Conservation (phyloP, 2,329 filamentous ascomycete species). For the Nemania abortiva region DNA sequence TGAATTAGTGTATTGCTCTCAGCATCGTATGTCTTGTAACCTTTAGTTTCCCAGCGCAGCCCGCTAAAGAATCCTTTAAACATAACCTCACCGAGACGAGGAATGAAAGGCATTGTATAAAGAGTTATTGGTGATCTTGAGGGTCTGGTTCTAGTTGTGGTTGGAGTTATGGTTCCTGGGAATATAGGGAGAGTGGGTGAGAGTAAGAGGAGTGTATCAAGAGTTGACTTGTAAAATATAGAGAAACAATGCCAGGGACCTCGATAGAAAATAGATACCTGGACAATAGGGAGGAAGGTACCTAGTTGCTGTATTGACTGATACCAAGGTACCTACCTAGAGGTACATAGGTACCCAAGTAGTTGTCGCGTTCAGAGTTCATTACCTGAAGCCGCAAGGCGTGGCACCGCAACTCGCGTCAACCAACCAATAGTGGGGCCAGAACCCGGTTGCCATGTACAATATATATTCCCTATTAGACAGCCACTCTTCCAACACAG, state of each 20-base stretch:
- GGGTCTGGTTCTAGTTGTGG: no score
- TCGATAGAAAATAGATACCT: background rate
- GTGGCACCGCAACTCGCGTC: no score
- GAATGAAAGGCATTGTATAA: background rate
- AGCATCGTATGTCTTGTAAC: slow-evolving; percentile 5
- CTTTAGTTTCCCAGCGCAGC: slow-evolving; percentile 26
- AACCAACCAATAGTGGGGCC: no score
- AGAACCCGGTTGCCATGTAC: no score
- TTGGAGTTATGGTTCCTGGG: no score
- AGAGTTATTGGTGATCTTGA: background rate
- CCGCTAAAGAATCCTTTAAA: slow-evolving; percentile 8
- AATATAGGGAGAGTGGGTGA: no score
- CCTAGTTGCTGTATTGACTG: background rate
- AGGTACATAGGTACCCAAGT: background rate
- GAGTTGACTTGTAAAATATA: background rate
- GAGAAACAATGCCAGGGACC: background rate
- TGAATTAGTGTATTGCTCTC: background rate
- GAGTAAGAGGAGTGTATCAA: no score
- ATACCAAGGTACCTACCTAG: background rate
- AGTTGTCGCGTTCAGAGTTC: background rate
- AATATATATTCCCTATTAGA: no score
- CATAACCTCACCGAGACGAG: slow-evolving; percentile 8
- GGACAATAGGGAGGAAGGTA: background rate
- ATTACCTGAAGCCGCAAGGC: background rate
- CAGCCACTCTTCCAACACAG: no score